Base-by-base conservation (phyloP, 108 stramenopile species). In the Cyclotella kingstonii region DNA sequence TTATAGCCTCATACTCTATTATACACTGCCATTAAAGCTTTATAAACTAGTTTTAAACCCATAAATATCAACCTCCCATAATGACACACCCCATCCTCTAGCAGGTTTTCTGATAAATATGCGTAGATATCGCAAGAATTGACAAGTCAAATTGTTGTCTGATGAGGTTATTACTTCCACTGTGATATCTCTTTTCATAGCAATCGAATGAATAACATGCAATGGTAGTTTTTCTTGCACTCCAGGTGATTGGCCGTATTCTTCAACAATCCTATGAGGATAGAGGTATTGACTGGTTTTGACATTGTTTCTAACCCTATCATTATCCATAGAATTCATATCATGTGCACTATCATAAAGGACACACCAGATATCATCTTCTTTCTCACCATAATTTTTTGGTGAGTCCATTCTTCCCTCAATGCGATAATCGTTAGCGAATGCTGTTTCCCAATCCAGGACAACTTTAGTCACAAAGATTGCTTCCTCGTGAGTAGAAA, bases 391-490 rank as follows among this genome's bases (percentile, higher is more conserved):
- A 23, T n/a, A 56, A 57, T 25, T 47, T 15, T 42, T 56, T 12
- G 70, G 58, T 45, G 56, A 33, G 45, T 42, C 25, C 29, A 66
- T 26, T 23, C 68, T 38, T 23, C 64, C 79, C 38, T 80, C 82
- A 6, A 90, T 63, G 19, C 63, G 48, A 73, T 91, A 91, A 39
- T 86, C 69, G 9, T 74, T 60, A 2, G 84, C 74, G 52, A 72
- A 84, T 19, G 90, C 90, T 3, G 87, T 68, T 63, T 91, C 90
- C 86, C 86, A 89, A 68, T 92, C 87, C 68, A 92, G 53, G 0
- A 81, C 71, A 14, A 89, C 73, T 18, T 57, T 77, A 5, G 74
- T 60, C 2, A 81, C 68, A 11, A 63, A 30, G 7, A 82, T 49
- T 31, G 56, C 63, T 14, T 15, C 19, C 8, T 9, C 38, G 25